Conservation (phyloP, 371 early-diverging fungal genomes). For the Paraphysoderma sedebokerense region DNA sequence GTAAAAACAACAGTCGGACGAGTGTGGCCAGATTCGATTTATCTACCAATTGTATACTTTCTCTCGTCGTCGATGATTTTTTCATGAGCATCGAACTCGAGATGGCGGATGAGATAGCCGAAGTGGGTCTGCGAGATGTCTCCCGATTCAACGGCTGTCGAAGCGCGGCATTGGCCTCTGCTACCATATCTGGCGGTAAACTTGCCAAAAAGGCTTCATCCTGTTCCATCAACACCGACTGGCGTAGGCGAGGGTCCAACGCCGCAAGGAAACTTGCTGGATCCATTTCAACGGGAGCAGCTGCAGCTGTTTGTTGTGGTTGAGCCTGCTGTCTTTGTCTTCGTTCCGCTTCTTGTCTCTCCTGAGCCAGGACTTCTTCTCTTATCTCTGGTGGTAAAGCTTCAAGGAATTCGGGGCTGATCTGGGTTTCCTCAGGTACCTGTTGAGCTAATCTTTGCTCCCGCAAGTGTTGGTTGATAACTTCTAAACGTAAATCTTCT, state of each 20-base stretch:
- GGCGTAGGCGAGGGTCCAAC: slow-evolving; percentile 15
- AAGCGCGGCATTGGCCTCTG: slow-evolving; percentile 17
- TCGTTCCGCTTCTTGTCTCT: slow-evolving; percentile 32
- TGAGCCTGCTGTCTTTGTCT: slow-evolving; percentile 26
- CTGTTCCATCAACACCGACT: slow-evolving; percentile 17
- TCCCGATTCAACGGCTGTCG: not conserved
- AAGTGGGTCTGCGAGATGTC: not conserved
- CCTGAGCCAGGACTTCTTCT: slow-evolving; percentile 50
- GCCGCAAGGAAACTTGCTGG: slow-evolving; percentile 5
- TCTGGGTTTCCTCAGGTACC: slow-evolving; percentile 14
- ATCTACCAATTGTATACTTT: slow-evolving; percentile 68
- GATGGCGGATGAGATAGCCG: not conserved
- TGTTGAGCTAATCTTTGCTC: slow-evolving; percentile 17
- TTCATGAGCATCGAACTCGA: slow-evolving; percentile 8
- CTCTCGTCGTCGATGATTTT: slow-evolving; percentile 17
- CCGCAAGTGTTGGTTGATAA: slow-evolving; percentile 56
- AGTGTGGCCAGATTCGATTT: slow-evolving; percentile 60
- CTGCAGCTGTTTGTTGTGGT: not conserved
- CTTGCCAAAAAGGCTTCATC: slow-evolving; percentile 15
- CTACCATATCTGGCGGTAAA: slow-evolving; percentile 11
- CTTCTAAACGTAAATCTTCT: slow-evolving; percentile 84
- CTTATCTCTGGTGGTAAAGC: slow-evolving; percentile 67
- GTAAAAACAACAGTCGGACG: slow-evolving; percentile 64
- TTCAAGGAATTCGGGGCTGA: slow-evolving; percentile 56
- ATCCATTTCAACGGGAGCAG: slow-evolving; percentile 4